phyloP scores from a whole-genome alignment of 1,139 yeast species.

The Kluyveromyces sp. region DNA sequence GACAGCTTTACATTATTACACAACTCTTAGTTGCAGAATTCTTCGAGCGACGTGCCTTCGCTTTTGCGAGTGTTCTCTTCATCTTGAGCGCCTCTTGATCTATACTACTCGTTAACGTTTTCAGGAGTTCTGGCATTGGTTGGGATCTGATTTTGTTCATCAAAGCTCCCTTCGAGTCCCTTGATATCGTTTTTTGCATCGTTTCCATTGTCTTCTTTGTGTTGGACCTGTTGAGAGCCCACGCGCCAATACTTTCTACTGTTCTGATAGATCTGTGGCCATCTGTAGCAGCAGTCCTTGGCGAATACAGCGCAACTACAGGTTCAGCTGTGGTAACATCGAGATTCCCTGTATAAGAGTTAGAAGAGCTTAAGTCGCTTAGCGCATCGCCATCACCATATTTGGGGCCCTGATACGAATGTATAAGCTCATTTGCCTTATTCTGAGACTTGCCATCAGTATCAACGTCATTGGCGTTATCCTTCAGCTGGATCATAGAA shows the following conservation, averaged over 20 bases:
- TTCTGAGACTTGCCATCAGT: too few relatives aligned
- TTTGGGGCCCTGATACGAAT: too few relatives aligned
- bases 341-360: conserved; percentile 7
- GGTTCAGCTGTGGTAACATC: conserved; percentile 13
- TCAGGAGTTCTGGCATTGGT: conserved; percentile 19
- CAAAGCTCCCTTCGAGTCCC: conserved; percentile 1
- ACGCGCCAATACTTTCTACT: conserved; percentile 26
- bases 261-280: conserved; percentile 29
- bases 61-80: conserved; percentile 9
- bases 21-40: conserved; percentile 11
- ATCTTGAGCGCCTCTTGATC: conserved; percentile 12
- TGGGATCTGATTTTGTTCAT: conserved; percentile 2
- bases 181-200: background rate
- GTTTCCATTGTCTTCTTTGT: conserved; percentile 4
- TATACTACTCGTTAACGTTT: conserved; percentile 14
- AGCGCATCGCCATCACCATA: background rate
- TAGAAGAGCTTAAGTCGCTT: conserved; percentile 1
- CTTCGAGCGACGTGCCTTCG: conserved; percentile 2
- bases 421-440: too few relatives aligned
- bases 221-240: conserved; percentile 18
- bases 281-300: conserved; percentile 22
- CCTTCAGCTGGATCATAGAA: conserved; percentile 20
- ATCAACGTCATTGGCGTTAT: background rate
- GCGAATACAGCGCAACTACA: conserved; percentile 20
- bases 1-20: conserved; percentile 9